phyloP scores from a whole-genome alignment of 768 basidiomycete species.

The Amylocystis lapponica region DNA sequence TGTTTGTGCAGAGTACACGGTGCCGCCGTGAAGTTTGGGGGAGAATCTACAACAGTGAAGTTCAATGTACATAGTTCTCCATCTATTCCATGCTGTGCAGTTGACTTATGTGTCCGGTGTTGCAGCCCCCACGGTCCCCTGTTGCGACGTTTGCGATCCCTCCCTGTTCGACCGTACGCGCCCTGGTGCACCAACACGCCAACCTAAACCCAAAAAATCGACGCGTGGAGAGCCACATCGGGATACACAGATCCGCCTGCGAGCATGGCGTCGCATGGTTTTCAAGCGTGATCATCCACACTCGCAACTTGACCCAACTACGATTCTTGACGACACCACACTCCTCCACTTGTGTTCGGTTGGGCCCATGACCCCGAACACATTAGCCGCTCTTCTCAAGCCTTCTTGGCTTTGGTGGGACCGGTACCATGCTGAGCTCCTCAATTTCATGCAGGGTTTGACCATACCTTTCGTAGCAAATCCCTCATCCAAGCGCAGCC shows the following conservation, averaged over 20 bases:
- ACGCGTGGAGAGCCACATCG: constrained; percentile 1
- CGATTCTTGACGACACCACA: constrained; percentile 3
- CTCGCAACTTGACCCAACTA: background rate
- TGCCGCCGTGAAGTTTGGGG: constrained; percentile 22
- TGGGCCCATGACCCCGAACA: background rate
- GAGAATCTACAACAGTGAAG: constrained; percentile 14
- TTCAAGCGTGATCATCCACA: constrained; percentile 5
- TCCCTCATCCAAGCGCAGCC: too few relatives aligned
- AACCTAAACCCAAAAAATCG: background rate
- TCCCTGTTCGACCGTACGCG: constrained; percentile 3
- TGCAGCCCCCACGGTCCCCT: background rate
- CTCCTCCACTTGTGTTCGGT: background rate
- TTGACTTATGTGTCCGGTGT: background rate
- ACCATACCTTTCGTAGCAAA: background rate
- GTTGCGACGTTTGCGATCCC: constrained; percentile 9
- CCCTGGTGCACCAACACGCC: background rate
- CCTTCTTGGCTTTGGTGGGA: background rate
- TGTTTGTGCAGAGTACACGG: constrained; percentile 11
- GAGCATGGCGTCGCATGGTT: background rate
- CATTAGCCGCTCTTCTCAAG: background rate
- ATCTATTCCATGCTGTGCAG: background rate
- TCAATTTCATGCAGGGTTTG: background rate
- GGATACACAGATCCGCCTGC: background rate
- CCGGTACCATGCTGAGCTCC: background rate
- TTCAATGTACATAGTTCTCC: constrained; percentile 11